These are phyloP conservation scores for Solanum appendiculatum DNA, from an alignment of 257 asterid genomes.

Conservation along the genomic window DNA sequence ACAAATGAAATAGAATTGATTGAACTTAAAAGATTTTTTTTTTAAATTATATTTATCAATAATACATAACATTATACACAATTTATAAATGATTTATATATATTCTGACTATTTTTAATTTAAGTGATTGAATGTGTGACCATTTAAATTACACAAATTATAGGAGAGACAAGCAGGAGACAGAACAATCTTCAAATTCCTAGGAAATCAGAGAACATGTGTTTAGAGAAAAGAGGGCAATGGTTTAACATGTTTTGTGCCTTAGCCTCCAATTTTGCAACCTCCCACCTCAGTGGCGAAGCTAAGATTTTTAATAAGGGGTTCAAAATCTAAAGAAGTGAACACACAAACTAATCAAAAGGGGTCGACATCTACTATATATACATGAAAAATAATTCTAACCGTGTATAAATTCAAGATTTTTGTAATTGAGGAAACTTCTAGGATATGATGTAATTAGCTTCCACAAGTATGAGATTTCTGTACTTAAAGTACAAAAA, in stretches of 20 bases:
- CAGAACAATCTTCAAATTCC: not conserved
- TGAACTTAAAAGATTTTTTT: not conserved
- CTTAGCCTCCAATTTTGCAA: not conserved
- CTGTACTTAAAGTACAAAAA: no score
- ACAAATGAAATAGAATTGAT: not conserved
- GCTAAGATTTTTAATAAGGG: no score
- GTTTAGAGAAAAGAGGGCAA: not conserved
- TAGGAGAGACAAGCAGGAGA: not conserved
- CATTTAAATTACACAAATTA: not conserved
- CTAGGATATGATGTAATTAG: no score
- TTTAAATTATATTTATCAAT: no score
- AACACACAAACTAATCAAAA: no score
- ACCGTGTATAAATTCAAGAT: no score
- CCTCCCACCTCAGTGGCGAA: not conserved
- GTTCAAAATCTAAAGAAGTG: no score
- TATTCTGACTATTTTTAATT: not conserved
- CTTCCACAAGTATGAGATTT: no score
- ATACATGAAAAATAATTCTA: no score
- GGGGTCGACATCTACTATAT: no score
- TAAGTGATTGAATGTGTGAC: not conserved
- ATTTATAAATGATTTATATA: not conserved
- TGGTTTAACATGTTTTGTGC: not conserved
- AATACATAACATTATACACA: no score
- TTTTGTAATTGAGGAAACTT: no score
- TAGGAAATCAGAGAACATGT: not conserved